These are phyloP conservation scores for Penicillium palitans DNA, from an alignment of 2,329 filamentous ascomycete genomes.

Conservation along the genomic window DNA sequence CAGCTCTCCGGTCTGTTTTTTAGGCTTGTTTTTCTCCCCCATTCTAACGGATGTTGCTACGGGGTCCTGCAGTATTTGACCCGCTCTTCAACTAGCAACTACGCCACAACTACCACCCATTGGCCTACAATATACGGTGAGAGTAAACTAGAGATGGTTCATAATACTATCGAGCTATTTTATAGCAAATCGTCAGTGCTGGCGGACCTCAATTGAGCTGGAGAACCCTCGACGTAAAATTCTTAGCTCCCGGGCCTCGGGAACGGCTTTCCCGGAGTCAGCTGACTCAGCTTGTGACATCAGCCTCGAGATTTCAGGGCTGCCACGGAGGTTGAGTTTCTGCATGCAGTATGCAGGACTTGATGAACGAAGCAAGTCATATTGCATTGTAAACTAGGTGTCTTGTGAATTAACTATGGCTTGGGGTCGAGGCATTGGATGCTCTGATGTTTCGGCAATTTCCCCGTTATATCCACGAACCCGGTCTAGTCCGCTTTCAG, in stretches of 20 bases:
- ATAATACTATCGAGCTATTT: constrained; percentile 1
- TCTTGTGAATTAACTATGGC: background rate
- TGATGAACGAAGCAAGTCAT: constrained; percentile 4
- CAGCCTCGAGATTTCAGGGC: background rate
- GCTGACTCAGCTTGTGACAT: constrained; percentile 26
- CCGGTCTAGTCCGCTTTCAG: constrained; percentile 2
- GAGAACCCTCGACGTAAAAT: constrained; percentile 18
- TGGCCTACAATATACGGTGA: constrained; percentile 12
- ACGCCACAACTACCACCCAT: constrained; percentile 13
- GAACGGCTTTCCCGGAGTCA: constrained; percentile 22
- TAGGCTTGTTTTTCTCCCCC: background rate
- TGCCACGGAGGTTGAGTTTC: background rate
- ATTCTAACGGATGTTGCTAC: constrained; percentile 1
- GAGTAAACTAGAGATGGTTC: background rate
- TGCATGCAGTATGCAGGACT: constrained; percentile 6
- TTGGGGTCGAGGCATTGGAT: background rate
- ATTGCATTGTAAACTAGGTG: background rate
- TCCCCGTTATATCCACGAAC: background rate
- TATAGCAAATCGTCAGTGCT: background rate
- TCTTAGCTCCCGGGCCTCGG: constrained; percentile 26
- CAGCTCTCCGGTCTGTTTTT: background rate
- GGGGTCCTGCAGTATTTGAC: constrained; percentile 8
- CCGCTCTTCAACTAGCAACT: constrained; percentile 11
- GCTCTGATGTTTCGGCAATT: background rate
- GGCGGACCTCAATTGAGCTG: constrained; percentile 2